Evolutionary conservation across 2,329 filamentous ascomycete species (phyloP).

Genomic region (Rhynchosporium graminicola): DNA sequence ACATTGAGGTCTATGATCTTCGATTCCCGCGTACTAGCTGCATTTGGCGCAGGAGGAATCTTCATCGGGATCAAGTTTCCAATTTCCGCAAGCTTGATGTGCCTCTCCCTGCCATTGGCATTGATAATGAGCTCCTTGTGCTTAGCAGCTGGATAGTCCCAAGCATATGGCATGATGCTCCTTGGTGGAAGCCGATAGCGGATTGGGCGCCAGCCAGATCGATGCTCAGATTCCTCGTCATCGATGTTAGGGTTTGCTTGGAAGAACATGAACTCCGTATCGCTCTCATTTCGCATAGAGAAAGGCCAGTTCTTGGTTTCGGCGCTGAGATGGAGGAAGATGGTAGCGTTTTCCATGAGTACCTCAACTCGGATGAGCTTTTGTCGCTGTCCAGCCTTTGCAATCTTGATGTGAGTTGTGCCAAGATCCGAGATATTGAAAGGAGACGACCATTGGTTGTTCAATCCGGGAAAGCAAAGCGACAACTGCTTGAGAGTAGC

Average conservation of each 20-base stretch:
- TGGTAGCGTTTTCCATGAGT: conserved; percentile 87
- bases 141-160: conserved; percentile 98
- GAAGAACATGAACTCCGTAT: conserved; percentile 94
- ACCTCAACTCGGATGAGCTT: conserved; percentile 85
- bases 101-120: conserved; percentile 77
- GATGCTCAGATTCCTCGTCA: conserved; percentile 81
- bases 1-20: conserved; percentile 98
- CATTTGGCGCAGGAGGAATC: conserved; percentile 55
- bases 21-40: conserved; percentile 60
- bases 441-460: conserved; percentile 96
- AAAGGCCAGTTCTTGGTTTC: conserved; percentile 98
- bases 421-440: conserved; percentile 97
- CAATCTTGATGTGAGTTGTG: conserved; percentile 89
- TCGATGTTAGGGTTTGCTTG: conserved; percentile 92
- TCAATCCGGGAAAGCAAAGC: conserved; percentile 88
- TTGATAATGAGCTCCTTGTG: conserved; percentile 88
- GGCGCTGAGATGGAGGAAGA: conserved; percentile 87
- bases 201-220: conserved; percentile 88
- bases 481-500: conserved; percentile 84
- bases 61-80: conserved; percentile 96
- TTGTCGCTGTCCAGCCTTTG: conserved; percentile 86
- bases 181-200: conserved; percentile 87
- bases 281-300: conserved; percentile 97
- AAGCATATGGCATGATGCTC: conserved; percentile 99
- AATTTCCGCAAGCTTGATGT: conserved; percentile 94